These are phyloP conservation scores for Podila epigama DNA, from an alignment of 192 early-diverging fungal genomes.

Conservation along the genomic window DNA sequence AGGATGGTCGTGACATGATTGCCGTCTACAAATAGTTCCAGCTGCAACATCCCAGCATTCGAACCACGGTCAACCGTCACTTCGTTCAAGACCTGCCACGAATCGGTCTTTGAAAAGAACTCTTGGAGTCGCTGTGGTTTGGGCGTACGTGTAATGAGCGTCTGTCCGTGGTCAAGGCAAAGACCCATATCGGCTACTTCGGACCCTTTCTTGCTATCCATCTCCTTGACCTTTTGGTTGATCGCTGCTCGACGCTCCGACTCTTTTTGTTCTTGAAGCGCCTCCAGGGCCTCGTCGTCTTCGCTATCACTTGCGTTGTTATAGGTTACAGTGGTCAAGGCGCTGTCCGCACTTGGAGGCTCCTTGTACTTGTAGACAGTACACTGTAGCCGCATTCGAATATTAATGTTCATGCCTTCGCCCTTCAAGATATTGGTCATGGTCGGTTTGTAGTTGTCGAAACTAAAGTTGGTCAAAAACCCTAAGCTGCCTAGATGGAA, in stretches of 20 bases:
- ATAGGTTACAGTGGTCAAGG: no score
- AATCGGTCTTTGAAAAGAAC: conserved; percentile 56
- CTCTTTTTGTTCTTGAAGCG: background rate
- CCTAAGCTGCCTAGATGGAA: conserved; percentile 93
- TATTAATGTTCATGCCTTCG: conserved; percentile 77
- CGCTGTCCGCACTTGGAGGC: conserved; percentile 6
- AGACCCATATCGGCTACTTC: conserved; percentile 32
- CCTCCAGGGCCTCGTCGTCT: conserved; percentile 2
- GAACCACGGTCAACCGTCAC: conserved; percentile 93
- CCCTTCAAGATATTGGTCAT: conserved; percentile 53
- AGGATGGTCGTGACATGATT: conserved; percentile 91
- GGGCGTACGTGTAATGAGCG: conserved; percentile 11
- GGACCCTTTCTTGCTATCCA: conserved; percentile 36
- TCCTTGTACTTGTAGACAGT: conserved; percentile 70
- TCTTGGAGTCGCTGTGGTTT: conserved; percentile 13
- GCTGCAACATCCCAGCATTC: conserved; percentile 81
- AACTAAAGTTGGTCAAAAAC: conserved; percentile 89
- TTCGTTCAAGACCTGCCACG: conserved; percentile 93
- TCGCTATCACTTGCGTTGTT: background rate
- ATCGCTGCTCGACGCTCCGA: conserved; percentile 2
- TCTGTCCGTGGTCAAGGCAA: conserved; percentile 32
- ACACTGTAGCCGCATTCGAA: conserved; percentile 88
- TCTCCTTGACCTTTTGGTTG: conserved; percentile 37
- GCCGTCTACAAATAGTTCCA: conserved; percentile 80
- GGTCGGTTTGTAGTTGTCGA: conserved; percentile 61